phyloP scores from a whole-genome alignment of 2,329 filamentous ascomycete species.

The Pseudopyricularia cyperi region DNA sequence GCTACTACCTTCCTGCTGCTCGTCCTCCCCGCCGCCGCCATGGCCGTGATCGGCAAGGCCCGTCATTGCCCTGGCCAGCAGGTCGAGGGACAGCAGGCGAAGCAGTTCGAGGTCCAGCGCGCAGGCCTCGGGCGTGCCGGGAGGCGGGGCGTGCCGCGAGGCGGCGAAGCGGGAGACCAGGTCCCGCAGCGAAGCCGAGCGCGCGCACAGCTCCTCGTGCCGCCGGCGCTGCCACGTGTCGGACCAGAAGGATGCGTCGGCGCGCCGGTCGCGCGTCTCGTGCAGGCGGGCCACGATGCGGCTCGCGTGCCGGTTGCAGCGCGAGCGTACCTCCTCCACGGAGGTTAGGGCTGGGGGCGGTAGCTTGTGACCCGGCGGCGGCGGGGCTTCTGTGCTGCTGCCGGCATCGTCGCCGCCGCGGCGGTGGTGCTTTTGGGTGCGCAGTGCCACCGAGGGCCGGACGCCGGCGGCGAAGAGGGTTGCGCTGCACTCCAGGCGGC shows the following conservation, averaged over 20 bases:
- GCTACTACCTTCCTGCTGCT: no score
- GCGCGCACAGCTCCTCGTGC: constrained; percentile 8
- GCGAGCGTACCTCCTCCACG: constrained; percentile 5
- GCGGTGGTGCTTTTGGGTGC: constrained; percentile 8
- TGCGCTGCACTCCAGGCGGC: constrained; percentile 10
- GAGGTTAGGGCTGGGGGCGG: background rate
- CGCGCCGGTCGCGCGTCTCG: constrained; percentile 5
- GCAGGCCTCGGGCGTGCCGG: constrained; percentile 7
- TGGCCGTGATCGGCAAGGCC: background rate
- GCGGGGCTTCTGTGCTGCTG: background rate
- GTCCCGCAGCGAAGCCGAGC: constrained; percentile 7
- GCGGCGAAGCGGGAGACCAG: constrained; percentile 8
- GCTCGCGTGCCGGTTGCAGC: constrained; percentile 9
- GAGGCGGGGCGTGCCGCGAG: background rate
- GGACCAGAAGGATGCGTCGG: constrained; percentile 8
- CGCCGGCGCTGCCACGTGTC: constrained; percentile 9
- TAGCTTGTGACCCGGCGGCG: background rate
- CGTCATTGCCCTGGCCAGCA: constrained; percentile 5
- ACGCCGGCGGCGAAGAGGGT: constrained; percentile 12
- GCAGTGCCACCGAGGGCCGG: constrained; percentile 11
- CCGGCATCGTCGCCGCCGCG: constrained; percentile 6
- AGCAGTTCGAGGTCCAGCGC: constrained; percentile 9
- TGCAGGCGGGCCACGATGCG: constrained; percentile 10
- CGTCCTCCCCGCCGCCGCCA: background rate
- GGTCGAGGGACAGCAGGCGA: constrained; percentile 9